Conservation (phyloP, 179 eudicot species). For the Silene coronaria region DNA sequence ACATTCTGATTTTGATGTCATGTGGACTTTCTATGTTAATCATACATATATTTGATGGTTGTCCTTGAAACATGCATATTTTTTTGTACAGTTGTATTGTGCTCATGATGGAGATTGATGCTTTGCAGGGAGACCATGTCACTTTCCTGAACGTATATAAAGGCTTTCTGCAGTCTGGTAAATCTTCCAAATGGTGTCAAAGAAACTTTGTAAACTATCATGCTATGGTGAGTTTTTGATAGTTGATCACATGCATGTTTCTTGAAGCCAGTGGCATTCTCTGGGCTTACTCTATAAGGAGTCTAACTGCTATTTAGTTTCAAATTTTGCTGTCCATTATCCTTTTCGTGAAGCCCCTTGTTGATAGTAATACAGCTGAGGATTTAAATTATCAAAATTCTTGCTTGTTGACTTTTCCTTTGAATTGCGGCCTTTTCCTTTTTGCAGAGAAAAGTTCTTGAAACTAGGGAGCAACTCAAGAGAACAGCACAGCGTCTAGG, state of each 20-base stretch:
- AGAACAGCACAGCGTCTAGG: slow-evolving; percentile 72
- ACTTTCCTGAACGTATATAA: slow-evolving; percentile 91
- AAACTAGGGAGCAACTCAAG: slow-evolving; percentile 79
- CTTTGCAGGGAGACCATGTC: slow-evolving; percentile 90
- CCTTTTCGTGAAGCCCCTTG: not conserved
- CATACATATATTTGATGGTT: too few relatives aligned
- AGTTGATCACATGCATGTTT: not conserved
- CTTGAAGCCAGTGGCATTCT: not conserved
- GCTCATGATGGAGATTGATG: slow-evolving; percentile 17
- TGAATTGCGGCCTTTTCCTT: slow-evolving; percentile 10
- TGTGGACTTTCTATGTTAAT: too few relatives aligned
- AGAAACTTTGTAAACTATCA: slow-evolving; percentile 83
- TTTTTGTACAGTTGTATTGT: not conserved
- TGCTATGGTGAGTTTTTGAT: slow-evolving; percentile 66
- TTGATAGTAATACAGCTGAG: not conserved
- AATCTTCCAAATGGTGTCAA: slow-evolving; percentile 95
- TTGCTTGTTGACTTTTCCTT: not conserved
- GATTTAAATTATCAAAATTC: not conserved
- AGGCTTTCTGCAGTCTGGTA: slow-evolving; percentile 74
- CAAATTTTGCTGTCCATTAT: not conserved
- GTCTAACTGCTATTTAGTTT: not conserved
- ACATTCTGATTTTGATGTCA: not conserved
- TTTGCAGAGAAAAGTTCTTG: slow-evolving; percentile 76
- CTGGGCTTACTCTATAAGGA: not conserved
- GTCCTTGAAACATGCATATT: not conserved